Base-by-base conservation (phyloP, 768 basidiomycete species). In the Mrakia blollopis region DNA sequence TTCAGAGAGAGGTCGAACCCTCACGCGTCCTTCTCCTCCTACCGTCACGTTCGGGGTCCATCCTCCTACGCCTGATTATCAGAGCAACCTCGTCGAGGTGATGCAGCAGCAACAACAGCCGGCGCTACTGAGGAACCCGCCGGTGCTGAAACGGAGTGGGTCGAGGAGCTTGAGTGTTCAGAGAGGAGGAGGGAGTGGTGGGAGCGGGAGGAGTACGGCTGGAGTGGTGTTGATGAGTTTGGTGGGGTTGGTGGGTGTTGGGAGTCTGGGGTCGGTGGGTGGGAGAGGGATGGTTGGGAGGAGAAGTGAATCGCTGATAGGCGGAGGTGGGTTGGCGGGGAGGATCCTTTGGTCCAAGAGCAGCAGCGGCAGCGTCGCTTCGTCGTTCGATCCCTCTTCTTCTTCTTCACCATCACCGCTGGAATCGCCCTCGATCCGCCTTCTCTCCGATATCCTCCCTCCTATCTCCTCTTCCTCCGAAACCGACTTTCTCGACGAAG, bases 191-290 rank as follows among this genome's bases (percentile, higher is more conserved):
- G 67, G 52, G 14, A 37, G 28, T 11, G 35, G 71, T 23, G 71
- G 71, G 18, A 28, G 71, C 30, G 71, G 71, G 30, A 28, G 50
- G 52, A 50, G 71, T 14, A 39, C 69, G 9, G 75, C 75, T 3
- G 75, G 75, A 18, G 41, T 76, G 3, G 75, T 76, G 3, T 32
- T 76, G 68, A 54, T 76, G 39, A 71, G 75, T 39, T 23, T 76
- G 11, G 68, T 70, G n/a, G 75, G 67, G 7, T 28, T 76, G 14
- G 54, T 76, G 16, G 75, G 75, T 0, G 6, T 76, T 2, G 67
- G 75, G 13, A 13, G 25, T 0, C 13, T 32, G 16, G 6, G 25
- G 1, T 25, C 25, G 16, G 23, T 23, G 23, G 35, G 52, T 41
- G 18, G 18, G 54, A 0, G 54, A 32, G 23, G 52, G 71, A 39